These are phyloP conservation scores for Kwoniella europaea DNA, from an alignment of 768 basidiomycete species.

Conservation along the genomic window DNA sequence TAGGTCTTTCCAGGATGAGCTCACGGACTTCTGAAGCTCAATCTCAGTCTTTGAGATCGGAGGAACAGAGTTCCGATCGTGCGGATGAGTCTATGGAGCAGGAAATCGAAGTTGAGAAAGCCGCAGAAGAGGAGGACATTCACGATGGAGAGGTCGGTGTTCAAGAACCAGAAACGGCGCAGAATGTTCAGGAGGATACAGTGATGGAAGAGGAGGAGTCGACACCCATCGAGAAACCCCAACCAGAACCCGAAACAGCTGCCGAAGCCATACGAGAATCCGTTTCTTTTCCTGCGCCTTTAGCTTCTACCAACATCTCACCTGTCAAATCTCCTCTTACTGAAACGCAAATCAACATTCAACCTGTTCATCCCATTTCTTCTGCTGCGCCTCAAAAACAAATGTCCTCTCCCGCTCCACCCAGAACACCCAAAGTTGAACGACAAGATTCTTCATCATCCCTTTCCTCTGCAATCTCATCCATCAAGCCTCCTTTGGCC, in stretches of 20 bases:
- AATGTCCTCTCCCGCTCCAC: background rate
- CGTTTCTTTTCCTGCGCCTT: background rate
- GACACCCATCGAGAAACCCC: background rate
- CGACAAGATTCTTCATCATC: slow-evolving; percentile 27
- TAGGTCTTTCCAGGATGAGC: slow-evolving; percentile 16
- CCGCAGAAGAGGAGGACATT: background rate
- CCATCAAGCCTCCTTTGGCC: slow-evolving; percentile 13
- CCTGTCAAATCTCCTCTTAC: background rate
- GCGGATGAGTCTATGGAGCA: slow-evolving; percentile 14
- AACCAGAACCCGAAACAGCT: background rate
- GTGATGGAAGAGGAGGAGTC: background rate
- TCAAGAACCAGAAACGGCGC: background rate
- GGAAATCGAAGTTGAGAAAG: background rate
- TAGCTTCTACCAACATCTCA: background rate
- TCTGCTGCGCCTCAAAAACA: background rate
- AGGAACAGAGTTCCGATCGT: background rate
- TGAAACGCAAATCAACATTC: background rate
- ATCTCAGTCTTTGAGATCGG: background rate
- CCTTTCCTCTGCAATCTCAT: slow-evolving; percentile 22
- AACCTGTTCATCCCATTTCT: no score
- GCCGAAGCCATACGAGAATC: background rate
- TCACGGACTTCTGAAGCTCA: slow-evolving; percentile 12
- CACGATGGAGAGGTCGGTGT: background rate
- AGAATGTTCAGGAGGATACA: background rate
- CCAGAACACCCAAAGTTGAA: slow-evolving; percentile 5